These are phyloP conservation scores for Simplicillium sp. DNA, from an alignment of 2,329 filamentous ascomycete genomes.

Conservation along the genomic window DNA sequence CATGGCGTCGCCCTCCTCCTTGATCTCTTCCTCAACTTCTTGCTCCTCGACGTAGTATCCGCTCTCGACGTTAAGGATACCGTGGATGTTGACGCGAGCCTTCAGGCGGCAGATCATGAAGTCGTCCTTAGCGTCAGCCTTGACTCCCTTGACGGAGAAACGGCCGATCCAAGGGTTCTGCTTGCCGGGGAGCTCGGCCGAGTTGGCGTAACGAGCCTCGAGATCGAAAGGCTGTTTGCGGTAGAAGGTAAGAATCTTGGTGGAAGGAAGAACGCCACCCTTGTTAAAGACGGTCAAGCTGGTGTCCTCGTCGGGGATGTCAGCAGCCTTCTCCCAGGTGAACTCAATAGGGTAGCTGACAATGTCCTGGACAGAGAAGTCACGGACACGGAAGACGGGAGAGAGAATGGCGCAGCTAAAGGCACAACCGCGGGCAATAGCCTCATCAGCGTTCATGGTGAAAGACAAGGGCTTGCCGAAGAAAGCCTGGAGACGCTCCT, in stretches of 20 bases:
- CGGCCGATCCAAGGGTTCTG: conserved; percentile 90
- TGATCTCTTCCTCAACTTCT: conserved; percentile 89
- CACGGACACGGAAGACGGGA: conserved; percentile 94
- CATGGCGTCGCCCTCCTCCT: conserved; percentile 65
- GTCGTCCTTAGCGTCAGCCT: conserved; percentile 85
- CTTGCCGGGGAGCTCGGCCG: conserved; percentile 80
- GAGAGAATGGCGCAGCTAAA: conserved; percentile 98
- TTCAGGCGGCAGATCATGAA: conserved; percentile 99
- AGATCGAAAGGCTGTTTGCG: conserved; percentile 95
- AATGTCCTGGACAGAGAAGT: conserved; percentile 96
- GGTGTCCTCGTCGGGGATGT: conserved; percentile 97
- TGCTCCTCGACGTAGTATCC: conserved; percentile 98
- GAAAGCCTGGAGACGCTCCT: conserved; percentile 80
- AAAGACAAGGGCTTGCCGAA: conserved; percentile 90
- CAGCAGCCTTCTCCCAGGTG: conserved; percentile 95
- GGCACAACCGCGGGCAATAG: conserved; percentile 86
- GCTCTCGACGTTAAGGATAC: conserved; percentile 89
- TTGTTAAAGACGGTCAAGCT: conserved; percentile 95
- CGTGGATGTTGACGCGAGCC: conserved; percentile 92
- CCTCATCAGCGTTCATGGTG: conserved; percentile 97
- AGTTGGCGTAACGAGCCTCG: conserved; percentile 86
- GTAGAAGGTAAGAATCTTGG: conserved; percentile 99
- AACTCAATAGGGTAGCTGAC: conserved; percentile 98
- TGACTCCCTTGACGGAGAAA: conserved; percentile 96
- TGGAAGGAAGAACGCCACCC: conserved; percentile 93